These are phyloP conservation scores for Flaveria trinervia DNA, from an alignment of 129 eudicot species.

Conservation along the genomic window DNA sequence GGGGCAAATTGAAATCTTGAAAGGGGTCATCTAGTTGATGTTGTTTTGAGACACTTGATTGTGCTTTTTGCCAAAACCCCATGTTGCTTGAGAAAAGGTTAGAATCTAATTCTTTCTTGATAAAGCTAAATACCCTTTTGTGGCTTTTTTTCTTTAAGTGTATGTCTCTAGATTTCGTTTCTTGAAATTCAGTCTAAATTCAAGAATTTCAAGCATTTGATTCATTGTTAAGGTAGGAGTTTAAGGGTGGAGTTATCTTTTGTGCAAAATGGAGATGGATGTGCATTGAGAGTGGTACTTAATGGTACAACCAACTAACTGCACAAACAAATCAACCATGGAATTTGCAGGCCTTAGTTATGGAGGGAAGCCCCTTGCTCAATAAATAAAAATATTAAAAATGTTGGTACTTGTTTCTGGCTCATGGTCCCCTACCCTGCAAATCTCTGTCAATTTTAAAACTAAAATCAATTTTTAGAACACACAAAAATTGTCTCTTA, in stretches of 20 bases:
- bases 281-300: constrained; percentile 36
- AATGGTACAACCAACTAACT: constrained; percentile 27
- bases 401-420: constrained; percentile 55
- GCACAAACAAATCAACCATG: constrained; percentile 21
- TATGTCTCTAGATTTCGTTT: constrained; percentile 1
- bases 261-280: not conserved
- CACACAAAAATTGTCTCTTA: constrained; percentile 47
- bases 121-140: constrained; percentile 37
- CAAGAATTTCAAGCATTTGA: constrained; percentile 9
- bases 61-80: constrained; percentile 32
- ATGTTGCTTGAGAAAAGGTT: constrained; percentile 32
- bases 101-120: constrained; percentile 39
- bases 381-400: constrained; percentile 29
- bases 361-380: constrained; percentile 38
- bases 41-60: constrained; percentile 34
- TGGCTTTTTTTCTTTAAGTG: not conserved
- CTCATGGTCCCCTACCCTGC: constrained; percentile 72
- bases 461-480: constrained; percentile 29
- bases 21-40: constrained; percentile 31
- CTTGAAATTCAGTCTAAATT: constrained; percentile 30
- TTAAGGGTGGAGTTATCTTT: not conserved
- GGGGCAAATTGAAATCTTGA: constrained; percentile 31
- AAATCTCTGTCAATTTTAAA: constrained; percentile 52
- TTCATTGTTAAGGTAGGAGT: not conserved
- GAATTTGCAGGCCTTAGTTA: constrained; percentile 28